Evolutionary conservation across 2,329 filamentous ascomycete species (phyloP).

Genomic region (Cladorrhinum sp.): DNA sequence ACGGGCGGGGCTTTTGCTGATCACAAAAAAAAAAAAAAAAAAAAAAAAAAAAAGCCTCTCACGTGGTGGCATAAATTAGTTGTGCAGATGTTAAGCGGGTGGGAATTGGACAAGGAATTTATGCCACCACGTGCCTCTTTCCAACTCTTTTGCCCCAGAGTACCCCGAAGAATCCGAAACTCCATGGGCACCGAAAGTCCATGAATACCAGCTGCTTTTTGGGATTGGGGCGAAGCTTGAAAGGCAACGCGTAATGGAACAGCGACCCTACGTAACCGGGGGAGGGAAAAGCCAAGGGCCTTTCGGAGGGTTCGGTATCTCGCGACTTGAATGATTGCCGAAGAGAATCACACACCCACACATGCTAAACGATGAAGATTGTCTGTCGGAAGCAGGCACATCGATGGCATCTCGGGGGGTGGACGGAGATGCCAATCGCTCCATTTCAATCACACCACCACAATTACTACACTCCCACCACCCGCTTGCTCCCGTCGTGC

Average conservation of each 20-base stretch:
- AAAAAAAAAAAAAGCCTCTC: no score
- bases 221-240: neutral
- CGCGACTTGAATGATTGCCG: neutral
- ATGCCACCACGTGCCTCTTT: no score
- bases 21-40: no score
- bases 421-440: slow-evolving; percentile 9
- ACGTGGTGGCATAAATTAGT: no score
- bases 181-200: neutral
- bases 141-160: neutral
- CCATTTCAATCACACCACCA: slow-evolving; percentile 11
- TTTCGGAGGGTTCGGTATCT: neutral
- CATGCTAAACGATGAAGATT: neutral
- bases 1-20: neutral
- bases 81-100: no score
- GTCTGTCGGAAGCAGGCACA: neutral
- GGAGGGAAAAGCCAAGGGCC: neutral
- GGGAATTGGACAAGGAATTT: no score
- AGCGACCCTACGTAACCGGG: neutral
- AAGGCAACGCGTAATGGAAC: neutral
- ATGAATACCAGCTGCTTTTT: neutral
- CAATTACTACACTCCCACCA: slow-evolving; percentile 1
- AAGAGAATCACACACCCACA: neutral
- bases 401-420: neutral
- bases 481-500: slow-evolving; percentile 17
- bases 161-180: neutral